These are phyloP conservation scores for Lactuca sativa DNA, from an alignment of 129 eudicot species.

Conservation along the genomic window DNA sequence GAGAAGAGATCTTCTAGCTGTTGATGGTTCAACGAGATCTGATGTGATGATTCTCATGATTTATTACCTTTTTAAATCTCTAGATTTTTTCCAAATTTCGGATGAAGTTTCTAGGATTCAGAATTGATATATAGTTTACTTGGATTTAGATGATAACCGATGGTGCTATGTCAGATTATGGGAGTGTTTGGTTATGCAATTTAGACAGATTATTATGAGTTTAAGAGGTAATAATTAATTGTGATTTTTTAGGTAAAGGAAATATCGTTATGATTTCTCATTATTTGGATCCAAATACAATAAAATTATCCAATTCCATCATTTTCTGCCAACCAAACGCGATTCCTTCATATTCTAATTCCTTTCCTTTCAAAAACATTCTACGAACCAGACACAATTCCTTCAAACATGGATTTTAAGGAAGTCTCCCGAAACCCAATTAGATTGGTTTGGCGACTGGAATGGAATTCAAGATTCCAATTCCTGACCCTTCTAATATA, in stretches of 20 bases:
- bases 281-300: too few species aligned
- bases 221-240: too few species aligned
- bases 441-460: background rate
- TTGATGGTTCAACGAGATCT: conserved; percentile 10
- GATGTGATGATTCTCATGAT: background rate
- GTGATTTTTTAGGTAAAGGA: too few species aligned
- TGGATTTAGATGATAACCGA: background rate
- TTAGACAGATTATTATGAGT: too few species aligned
- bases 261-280: background rate
- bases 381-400: background rate
- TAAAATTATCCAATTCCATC: too few species aligned
- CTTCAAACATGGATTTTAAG: background rate
- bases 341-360: background rate
- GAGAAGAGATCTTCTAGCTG: background rate
- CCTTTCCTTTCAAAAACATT: background rate
- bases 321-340: background rate
- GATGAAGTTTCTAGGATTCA: conserved; percentile 7
- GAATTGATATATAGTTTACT: background rate
- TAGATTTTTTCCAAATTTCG: background rate
- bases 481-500: background rate
- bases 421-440: background rate
- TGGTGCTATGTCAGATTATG: background rate
- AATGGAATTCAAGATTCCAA: conserved; percentile 4
- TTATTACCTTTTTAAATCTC: background rate
- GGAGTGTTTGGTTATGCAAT: background rate